phyloP scores from a whole-genome alignment of 139 green algal species.

The Klebsormidium nitens region DNA sequence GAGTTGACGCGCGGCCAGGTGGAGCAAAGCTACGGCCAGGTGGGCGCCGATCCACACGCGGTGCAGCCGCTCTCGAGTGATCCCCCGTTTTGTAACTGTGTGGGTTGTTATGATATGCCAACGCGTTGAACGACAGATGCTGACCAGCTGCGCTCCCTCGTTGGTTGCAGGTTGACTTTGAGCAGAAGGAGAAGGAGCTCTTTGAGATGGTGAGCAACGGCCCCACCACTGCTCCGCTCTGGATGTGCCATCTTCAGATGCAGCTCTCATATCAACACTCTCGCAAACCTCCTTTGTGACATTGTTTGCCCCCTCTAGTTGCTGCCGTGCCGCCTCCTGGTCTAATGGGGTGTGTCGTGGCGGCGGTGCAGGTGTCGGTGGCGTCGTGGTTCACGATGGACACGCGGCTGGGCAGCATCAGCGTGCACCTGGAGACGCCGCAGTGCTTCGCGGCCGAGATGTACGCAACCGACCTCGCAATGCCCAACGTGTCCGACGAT shows the following conservation, averaged over 20 bases:
- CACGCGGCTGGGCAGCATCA: constrained; percentile 57
- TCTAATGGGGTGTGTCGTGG: no score
- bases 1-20: constrained; percentile 51
- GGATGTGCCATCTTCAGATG: no score
- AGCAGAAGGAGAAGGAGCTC: constrained; percentile 51
- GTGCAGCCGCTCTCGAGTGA: not conserved
- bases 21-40: constrained; percentile 43
- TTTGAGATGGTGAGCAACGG: constrained; percentile 58
- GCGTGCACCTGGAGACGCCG: constrained; percentile 62
- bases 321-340: no score
- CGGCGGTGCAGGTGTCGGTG: constrained; percentile 41
- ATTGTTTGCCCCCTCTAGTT: no score
- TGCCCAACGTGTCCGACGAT: constrained; percentile 44
- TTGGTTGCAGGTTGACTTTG: constrained; percentile 30
- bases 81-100: not conserved
- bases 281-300: no score
- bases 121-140: not conserved
- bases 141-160: not conserved
- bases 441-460: constrained; percentile 73
- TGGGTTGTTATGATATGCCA: not conserved
- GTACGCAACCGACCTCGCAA: constrained; percentile 51
- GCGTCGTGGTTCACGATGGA: constrained; percentile 74
- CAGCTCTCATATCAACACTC: no score
- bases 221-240: no score
- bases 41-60: no score